phyloP scores from a whole-genome alignment of 2,329 filamentous ascomycete genomes.

The Hypoxylon sp. region DNA sequence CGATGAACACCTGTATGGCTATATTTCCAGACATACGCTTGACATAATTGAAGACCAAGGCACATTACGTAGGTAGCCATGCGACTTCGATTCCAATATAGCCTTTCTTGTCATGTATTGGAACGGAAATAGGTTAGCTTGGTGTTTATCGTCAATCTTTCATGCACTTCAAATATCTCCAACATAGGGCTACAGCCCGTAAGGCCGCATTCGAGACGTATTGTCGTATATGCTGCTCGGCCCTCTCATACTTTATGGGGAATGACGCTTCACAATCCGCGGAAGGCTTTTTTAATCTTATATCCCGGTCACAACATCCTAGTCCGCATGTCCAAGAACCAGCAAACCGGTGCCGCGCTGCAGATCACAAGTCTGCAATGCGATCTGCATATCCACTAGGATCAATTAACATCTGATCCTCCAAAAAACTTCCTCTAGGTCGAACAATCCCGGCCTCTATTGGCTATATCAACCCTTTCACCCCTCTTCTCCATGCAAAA shows the following conservation, averaged over 20 bases:
- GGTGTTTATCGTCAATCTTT: background rate
- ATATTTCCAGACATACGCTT: background rate
- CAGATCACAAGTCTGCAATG: background rate
- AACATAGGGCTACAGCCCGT: background rate
- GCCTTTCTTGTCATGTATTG: background rate
- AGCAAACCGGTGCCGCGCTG: background rate
- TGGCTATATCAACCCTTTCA: background rate
- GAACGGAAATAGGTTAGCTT: background rate
- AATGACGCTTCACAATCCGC: background rate
- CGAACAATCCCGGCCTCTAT: background rate
- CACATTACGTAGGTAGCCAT: background rate
- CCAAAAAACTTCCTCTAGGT: background rate
- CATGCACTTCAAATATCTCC: background rate
- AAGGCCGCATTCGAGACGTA: background rate
- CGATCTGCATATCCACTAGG: background rate
- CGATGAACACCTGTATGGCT: background rate
- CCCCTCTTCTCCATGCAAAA: conserved; percentile 1
- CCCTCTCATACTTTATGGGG: background rate
- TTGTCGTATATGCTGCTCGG: background rate
- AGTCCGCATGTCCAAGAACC: background rate
- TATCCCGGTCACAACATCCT: background rate
- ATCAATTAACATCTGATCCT: background rate
- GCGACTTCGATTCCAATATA: background rate
- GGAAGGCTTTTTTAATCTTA: background rate
- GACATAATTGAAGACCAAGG: background rate